Percentiles rank a stretch among this genome's conserved stretches.
phyloP scores from a whole-genome alignment of 2,329 filamentous ascomycete species.

The Thermothelomyces thermophilus region DNA sequence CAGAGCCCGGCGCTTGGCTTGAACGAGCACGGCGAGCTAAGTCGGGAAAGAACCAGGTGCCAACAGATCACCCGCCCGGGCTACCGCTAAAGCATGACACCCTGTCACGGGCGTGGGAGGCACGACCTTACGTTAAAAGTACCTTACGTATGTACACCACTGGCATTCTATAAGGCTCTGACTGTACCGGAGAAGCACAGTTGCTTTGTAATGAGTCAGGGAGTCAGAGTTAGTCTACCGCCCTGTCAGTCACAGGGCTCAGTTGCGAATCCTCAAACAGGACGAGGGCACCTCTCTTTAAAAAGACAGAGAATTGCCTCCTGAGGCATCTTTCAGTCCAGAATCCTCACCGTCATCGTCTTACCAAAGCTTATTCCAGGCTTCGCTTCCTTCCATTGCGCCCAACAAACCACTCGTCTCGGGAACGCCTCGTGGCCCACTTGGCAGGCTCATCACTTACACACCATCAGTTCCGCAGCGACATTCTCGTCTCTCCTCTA shows the following conservation, averaged over 20 bases:
- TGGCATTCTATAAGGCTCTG: background rate
- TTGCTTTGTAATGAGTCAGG: slow-evolving; percentile 11
- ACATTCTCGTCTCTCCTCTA: too few species aligned
- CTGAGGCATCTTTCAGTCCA: too few species aligned
- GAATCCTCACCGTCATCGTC: background rate
- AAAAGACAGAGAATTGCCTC: background rate
- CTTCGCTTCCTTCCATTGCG: background rate
- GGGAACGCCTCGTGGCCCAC: background rate
- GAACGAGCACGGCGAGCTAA: slow-evolving; percentile 9
- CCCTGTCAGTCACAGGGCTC: slow-evolving; percentile 1
- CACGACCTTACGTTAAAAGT: too few species aligned
- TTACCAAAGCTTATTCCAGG: too few species aligned
- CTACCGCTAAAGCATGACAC: slow-evolving; percentile 6
- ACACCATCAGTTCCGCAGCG: too few species aligned
- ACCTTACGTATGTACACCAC: too few species aligned
- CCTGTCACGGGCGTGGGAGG: too few species aligned
- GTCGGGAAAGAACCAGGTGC: slow-evolving; percentile 12
- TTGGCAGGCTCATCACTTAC: background rate
- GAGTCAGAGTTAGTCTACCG: background rate
- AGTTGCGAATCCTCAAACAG: background rate
- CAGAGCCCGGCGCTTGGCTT: background rate
- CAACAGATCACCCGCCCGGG: slow-evolving; percentile 10
- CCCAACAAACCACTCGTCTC: background rate
- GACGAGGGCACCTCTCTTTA: background rate
- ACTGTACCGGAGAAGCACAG: background rate